These are phyloP conservation scores for Vicia sativa DNA, from an alignment of 306 rosid genomes.

Conservation along the genomic window DNA sequence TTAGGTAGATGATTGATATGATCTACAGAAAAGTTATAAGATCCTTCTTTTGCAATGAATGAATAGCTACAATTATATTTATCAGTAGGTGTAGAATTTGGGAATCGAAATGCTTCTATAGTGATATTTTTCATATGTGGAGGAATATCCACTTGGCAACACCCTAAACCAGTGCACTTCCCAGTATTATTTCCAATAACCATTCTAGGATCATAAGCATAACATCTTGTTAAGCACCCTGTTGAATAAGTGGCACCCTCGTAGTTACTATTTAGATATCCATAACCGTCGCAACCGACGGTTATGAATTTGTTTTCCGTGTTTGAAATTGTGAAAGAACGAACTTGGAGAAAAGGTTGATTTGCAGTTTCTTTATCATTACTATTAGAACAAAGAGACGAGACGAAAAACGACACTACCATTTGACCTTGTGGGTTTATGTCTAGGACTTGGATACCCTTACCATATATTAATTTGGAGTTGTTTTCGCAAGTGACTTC, in stretches of 20 bases:
- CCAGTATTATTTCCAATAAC: background rate
- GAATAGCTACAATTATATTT: background rate
- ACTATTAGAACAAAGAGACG: background rate
- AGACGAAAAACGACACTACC: background rate
- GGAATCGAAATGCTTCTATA: background rate
- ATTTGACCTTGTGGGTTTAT: conserved; percentile 35
- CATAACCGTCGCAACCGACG: conserved; percentile 38
- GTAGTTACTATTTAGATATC: background rate
- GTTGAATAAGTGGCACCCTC: background rate
- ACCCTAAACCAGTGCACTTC: conserved; percentile 5
- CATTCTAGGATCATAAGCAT: background rate
- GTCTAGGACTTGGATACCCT: background rate
- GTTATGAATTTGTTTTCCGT: conserved; percentile 35
- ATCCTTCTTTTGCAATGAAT: no score
- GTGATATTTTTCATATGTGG: background rate
- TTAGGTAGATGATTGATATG: no score
- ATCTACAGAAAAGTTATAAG: no score
- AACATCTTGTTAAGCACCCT: background rate
- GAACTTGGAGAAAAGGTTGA: background rate
- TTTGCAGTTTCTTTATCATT: background rate
- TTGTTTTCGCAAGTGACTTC: conserved; percentile 1
- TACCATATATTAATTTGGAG: background rate
- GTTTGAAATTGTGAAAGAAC: conserved; percentile 24
- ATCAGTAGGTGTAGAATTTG: background rate
- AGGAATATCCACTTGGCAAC: conserved; percentile 24